phyloP scores from a whole-genome alignment of 768 basidiomycete species.

The Lactifluus pinguis region DNA sequence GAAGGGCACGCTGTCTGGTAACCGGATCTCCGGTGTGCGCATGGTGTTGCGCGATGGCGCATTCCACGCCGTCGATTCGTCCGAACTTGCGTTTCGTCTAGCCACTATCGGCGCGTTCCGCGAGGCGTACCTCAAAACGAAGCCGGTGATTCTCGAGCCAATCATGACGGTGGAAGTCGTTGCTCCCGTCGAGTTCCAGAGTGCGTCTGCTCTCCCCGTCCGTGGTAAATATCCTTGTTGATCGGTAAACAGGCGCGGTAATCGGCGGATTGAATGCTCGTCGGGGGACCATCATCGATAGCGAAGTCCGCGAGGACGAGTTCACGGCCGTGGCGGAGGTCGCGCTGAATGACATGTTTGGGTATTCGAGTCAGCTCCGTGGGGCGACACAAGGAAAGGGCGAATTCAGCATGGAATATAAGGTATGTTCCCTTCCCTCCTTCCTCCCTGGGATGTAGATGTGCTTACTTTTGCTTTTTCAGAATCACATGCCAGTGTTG shows the following conservation, averaged over 20 bases:
- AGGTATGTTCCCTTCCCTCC: constrained; percentile 36
- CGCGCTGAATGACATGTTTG: constrained; percentile 96
- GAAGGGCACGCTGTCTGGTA: constrained; percentile 84
- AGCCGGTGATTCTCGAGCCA: constrained; percentile 86
- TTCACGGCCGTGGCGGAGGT: constrained; percentile 90
- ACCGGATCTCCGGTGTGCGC: constrained; percentile 76
- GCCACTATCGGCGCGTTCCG: constrained; percentile 89
- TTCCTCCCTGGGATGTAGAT: neutral
- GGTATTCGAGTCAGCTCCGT: constrained; percentile 87
- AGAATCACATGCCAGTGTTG: constrained; percentile 78
- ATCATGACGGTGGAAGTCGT: constrained; percentile 98
- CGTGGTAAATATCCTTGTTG: neutral
- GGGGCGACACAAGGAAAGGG: constrained; percentile 97
- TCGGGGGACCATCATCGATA: constrained; percentile 89
- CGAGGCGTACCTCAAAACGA: constrained; percentile 72
- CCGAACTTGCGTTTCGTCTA: constrained; percentile 89
- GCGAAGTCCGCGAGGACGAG: constrained; percentile 94
- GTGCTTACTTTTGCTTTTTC: neutral
- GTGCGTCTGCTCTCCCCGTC: constrained; percentile 29
- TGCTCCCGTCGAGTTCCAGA: constrained; percentile 94
- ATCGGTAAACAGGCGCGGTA: constrained; percentile 50
- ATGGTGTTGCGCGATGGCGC: constrained; percentile 88
- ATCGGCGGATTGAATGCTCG: constrained; percentile 91
- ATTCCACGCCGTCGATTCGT: constrained; percentile 91
- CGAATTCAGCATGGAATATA: constrained; percentile 74